Evolutionary conservation across 2,329 filamentous ascomycete species (phyloP), one percentile per base, ranked within the genome.

Genomic region (Pleomassaria siparia): DNA sequence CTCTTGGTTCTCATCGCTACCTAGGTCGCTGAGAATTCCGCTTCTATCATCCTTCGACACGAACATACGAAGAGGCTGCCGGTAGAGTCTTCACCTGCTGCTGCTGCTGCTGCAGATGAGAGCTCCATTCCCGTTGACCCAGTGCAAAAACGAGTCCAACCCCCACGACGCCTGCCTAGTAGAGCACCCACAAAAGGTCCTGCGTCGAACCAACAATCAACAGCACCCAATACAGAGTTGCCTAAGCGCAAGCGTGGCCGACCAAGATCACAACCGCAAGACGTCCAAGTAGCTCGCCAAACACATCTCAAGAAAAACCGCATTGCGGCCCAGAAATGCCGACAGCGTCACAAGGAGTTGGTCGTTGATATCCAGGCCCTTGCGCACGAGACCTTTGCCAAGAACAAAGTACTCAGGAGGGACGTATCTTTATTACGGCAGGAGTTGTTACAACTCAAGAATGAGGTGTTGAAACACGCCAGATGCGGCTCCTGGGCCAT

Each of bases 251-350:
- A 68, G 58, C 66, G 67, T 26, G 67, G 67, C 16, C 54, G 67
- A 44, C 67, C 67, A 20, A 60, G 64, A 25, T 64, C 64, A 37
- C 62, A 65, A 28, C 64, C 64, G 5, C 63, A 66, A 43, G 59
- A 61, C 51, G 49, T 64, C 4, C 58, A 66, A 47, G 62, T 59
- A 3, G 62, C 65, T 33, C 66, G 66, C 42, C 60, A 69, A 46
- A 63, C 63, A 2, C 67, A 70, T 56, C 76, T 89, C 0, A 83
- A 88, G 67, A 80, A 86, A 50, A 90, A 90, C 64, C 79, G 87
- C 8, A 73, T 87, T 2, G 87, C 87, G 0, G 87, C 87, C 1
- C 86, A 83, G 64, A 89, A 89, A 62, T 90, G 86, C 61, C 81
- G 87, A 2, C 80, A 86, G 59, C 88, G 88, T 72, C 83, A 83